Percentiles rank a stretch among this genome's conserved stretches.
Conservation (phyloP, 148 eudicot genomes). For the Silene conica region DNA sequence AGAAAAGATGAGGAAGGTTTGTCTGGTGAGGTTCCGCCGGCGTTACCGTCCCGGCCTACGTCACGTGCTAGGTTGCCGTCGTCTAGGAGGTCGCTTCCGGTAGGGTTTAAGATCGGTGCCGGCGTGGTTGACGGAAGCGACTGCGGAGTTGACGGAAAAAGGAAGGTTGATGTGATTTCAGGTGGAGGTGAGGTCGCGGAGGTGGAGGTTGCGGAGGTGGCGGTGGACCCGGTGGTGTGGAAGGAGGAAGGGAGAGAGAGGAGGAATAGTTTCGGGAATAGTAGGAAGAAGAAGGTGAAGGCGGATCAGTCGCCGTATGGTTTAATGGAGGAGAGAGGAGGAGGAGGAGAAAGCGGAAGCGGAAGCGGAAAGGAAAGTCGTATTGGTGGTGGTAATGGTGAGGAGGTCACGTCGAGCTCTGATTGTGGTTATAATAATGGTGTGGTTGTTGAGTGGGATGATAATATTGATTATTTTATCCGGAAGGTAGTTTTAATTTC, state of each 20-base stretch:
- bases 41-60: constrained; percentile 68
- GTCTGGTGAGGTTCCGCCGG: constrained; percentile 70
- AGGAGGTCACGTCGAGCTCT: no score
- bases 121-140: constrained; percentile 2
- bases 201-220: not conserved
- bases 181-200: constrained; percentile 5
- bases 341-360: not conserved
- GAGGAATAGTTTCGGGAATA: constrained; percentile 48
- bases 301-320: constrained; percentile 55
- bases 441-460: constrained; percentile 59
- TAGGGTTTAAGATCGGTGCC: constrained; percentile 35
- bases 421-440: not conserved
- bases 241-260: constrained; percentile 10
- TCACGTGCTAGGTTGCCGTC: constrained; percentile 63
- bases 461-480: constrained; percentile 64
- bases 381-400: constrained; percentile 13
- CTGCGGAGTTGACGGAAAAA: not conserved
- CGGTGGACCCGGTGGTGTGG: not conserved
- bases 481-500: constrained; percentile 49
- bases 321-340: constrained; percentile 24
- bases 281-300: constrained; percentile 49
- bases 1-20: constrained; percentile 51
- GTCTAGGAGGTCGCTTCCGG: constrained; percentile 46
- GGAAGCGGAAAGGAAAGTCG: constrained; percentile 1
- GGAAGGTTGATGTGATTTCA: not conserved